Conservation (phyloP, 1,284 basidiomycete species). For the Sanghuangporus sanghuang region DNA sequence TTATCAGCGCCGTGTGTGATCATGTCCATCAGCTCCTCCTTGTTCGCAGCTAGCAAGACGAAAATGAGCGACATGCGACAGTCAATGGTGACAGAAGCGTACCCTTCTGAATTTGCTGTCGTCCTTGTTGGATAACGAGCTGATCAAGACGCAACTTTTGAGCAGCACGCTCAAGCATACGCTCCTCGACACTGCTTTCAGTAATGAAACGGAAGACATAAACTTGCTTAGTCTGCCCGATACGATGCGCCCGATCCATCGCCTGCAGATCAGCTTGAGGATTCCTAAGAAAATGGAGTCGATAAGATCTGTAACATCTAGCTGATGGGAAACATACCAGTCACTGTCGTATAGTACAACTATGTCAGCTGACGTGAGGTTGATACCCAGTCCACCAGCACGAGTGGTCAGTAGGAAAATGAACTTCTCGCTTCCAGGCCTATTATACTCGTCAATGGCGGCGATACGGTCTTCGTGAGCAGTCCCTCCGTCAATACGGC, state of each 20-base stretch:
- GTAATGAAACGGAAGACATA: slow-evolving; percentile 99
- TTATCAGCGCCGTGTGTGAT: slow-evolving; percentile 97
- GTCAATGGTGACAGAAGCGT: slow-evolving; percentile 13
- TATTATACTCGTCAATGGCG: slow-evolving; percentile 98
- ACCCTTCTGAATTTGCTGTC: slow-evolving; percentile 69
- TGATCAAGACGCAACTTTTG: slow-evolving; percentile 97
- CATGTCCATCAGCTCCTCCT: slow-evolving; percentile 97
- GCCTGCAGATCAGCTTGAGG: slow-evolving; percentile 98
- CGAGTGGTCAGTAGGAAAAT: slow-evolving; percentile 97
- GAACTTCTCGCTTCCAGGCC: slow-evolving; percentile 91
- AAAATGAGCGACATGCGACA: background rate
- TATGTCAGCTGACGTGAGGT: slow-evolving; percentile 91
- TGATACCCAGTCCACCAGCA: slow-evolving; percentile 98
- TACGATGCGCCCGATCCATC: slow-evolving; percentile 98
- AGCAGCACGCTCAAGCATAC: slow-evolving; percentile 94
- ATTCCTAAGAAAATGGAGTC: slow-evolving; percentile 53
- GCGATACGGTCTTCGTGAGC: slow-evolving; percentile 95
- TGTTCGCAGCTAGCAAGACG: slow-evolving; percentile 66
- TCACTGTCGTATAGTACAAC: slow-evolving; percentile 98
- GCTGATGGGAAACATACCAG: slow-evolving; percentile 51
- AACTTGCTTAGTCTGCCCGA: slow-evolving; percentile 98
- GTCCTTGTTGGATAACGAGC: slow-evolving; percentile 96
- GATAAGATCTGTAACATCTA: background rate
- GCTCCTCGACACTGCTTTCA: slow-evolving; percentile 90
- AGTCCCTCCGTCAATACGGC: slow-evolving; percentile 94